Evolutionary conservation across 163 green algal species (phyloP), one percentile per base, ranked within the genome.

Genomic region (Trebouxiophyceae sp.): DNA sequence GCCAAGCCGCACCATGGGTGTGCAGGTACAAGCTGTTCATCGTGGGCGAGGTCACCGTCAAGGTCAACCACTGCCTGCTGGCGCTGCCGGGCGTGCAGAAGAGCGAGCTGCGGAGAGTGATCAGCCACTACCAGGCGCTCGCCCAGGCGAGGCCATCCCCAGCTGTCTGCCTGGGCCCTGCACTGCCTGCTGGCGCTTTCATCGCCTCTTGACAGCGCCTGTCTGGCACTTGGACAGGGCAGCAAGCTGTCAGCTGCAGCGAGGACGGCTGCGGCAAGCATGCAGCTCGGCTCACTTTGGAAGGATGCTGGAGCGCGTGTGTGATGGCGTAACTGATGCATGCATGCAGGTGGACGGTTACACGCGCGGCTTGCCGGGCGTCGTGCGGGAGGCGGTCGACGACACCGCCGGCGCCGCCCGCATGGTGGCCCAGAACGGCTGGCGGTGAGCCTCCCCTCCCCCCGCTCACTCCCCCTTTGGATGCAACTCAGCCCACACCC

Each of bases 1-100:
- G n/a, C 19, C 39, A 50, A 50, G 39, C 12, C 12, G 12, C 12
- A 50, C 19, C 34, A 7, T 39, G 6, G 12, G 55, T 61, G 55
- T 45, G 55, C 29, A 68, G 50, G 32, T 62, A 63, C 45, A 75
- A 85, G 23, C 78, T 97, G 65, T 87, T 97, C 82, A 96, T 97
- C 50, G 87, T 97, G 31, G 92, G 86, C 5, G 91, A 97, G 76
- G 84, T 81, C 8, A 75, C 66, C 0, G 57, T 91, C 24, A 58
- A 61, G 22, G 72, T 98, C 34, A 85, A 91, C 67, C 93, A 98
- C 83, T 97, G 89, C 75, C 80, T 98, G 62, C 70, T 97, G 66
- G 92, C 86, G 26, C 80, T 96, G 58, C 93, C 93, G 2, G 93
- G 89, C 12, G 83, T 82, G 0, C 60, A 82, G 39, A 85, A 82